Base-by-base conservation (phyloP, 2,329 filamentous ascomycete species). In the Pestalotiopsis sp. region DNA sequence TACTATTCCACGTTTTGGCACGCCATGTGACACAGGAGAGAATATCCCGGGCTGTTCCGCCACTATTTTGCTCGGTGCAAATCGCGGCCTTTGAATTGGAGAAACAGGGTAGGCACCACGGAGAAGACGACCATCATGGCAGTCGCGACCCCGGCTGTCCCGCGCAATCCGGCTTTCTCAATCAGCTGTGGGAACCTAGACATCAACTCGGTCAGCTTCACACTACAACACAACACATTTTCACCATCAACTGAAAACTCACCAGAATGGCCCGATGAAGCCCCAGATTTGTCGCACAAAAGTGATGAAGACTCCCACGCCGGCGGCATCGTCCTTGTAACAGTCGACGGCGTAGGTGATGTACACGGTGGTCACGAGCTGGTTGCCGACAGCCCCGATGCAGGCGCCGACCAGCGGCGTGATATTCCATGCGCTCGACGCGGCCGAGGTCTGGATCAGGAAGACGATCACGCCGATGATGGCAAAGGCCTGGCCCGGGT, bases 291-390 rank as follows among this genome's bases (percentile, higher is more conserved):
- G 84, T 7, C 88, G 80, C 2, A 88, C 82, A 66, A 90, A 81
- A 3, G 83, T 89, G 70, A 90, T 82, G 70, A 89, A 90, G 0
- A 88, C 87, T 2, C 87, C 88, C 20, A 90, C 82, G 66, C 84
- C 83, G 1, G 84, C 84, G 0, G 86, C 81, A 56, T 87, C 82
- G 36, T 86, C 80, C 2, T 79, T 82, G 70, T 88, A 84, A 72
- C 86, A 87, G 71, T 90, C 88, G 1, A 91, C 84, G 0, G 87
- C 84, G 74, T 89, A 90, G 0, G 88, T 90, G 27, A 89, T 85
- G 58, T 88, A 74, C 2, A 90, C 85, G 0, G 88, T 90, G 0
- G 88, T 90, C 17, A 90, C 82, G 57, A 91, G 84, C 75, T 90
- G 88, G 69, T 89, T 89, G 0, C 88, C 88, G 4, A 82, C 84